phyloP scores from a whole-genome alignment of 1,284 basidiomycete species.

The Leucocoprinus gongylophorus region DNA sequence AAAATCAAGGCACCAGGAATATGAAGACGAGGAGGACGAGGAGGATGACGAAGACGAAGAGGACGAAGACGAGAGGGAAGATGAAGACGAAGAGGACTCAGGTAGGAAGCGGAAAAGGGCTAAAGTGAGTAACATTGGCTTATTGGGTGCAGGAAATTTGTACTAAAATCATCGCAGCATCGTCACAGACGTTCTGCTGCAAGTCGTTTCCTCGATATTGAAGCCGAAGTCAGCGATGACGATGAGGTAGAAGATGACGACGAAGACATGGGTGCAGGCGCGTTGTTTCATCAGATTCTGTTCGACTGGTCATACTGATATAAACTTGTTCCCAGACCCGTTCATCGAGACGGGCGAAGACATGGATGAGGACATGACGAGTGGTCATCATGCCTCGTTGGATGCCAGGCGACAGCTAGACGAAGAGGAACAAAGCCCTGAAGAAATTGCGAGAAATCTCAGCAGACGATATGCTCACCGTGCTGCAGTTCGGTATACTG shows the following conservation, averaged over 20 bases:
- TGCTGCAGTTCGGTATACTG: slow-evolving; percentile 69
- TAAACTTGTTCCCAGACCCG: slow-evolving; percentile 42
- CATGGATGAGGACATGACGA: slow-evolving; percentile 61
- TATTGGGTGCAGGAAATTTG: slow-evolving; percentile 1
- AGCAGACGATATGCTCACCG: slow-evolving; percentile 73
- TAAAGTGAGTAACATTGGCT: slow-evolving; percentile 36
- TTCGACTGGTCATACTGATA: not conserved
- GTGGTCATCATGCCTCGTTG: slow-evolving; percentile 71
- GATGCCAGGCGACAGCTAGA: slow-evolving; percentile 61
- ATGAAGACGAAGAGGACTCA: slow-evolving; percentile 44
- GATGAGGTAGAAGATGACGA: slow-evolving; percentile 96
- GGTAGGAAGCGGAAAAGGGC: slow-evolving; percentile 46
- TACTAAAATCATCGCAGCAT: slow-evolving; percentile 32
- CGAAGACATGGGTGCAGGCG: slow-evolving; percentile 68
- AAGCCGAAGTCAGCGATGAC: slow-evolving; percentile 91
- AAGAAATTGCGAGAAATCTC: slow-evolving; percentile 81
- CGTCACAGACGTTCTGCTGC: slow-evolving; percentile 57
- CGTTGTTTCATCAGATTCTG: slow-evolving; percentile 18
- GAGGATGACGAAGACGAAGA: slow-evolving; percentile 28
- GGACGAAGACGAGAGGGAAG: slow-evolving; percentile 31
- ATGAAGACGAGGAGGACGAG: slow-evolving; percentile 18
- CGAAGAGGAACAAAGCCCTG: slow-evolving; percentile 79
- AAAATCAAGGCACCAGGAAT: slow-evolving; percentile 21
- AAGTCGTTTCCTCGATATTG: slow-evolving; percentile 90
- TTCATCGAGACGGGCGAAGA: slow-evolving; percentile 82